Conservation (phyloP, 345 rosid species). For the Conringia planisiliqua region DNA sequence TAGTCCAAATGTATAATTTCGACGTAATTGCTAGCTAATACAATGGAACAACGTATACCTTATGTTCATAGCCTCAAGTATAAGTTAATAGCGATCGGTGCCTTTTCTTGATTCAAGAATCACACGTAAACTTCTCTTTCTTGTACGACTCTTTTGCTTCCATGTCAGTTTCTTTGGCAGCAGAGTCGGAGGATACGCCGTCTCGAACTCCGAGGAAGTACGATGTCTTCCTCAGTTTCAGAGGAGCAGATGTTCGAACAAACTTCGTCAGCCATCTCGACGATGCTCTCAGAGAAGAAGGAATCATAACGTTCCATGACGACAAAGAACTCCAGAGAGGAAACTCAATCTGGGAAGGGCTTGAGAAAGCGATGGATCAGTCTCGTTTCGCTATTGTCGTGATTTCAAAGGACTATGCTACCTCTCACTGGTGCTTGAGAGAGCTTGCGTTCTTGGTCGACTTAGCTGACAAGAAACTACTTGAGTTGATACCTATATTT, state of each 20-base stretch:
- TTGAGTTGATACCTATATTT: conserved; percentile 9
- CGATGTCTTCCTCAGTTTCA: conserved; percentile 28
- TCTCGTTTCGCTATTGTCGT: conserved; percentile 16
- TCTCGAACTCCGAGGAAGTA: conserved; percentile 10
- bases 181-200: not conserved
- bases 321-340: conserved; percentile 8
- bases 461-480: not conserved
- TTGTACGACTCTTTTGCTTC: not conserved
- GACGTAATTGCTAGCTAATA: not conserved
- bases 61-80: too few species aligned
- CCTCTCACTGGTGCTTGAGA: conserved; percentile 24
- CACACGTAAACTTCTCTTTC: not conserved
- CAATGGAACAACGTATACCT: not conserved
- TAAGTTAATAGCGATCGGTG: too few species aligned
- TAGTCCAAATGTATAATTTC: not conserved
- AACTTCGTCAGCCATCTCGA: conserved; percentile 8
- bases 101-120: not conserved
- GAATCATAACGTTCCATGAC: conserved; percentile 7
- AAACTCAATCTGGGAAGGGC: not conserved
- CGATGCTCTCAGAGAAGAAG: not conserved
- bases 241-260: conserved; percentile 17
- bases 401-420: not conserved
- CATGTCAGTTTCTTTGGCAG: not conserved
- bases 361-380: not conserved
- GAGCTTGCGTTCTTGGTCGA: not conserved